Evolutionary conservation across 2,329 filamentous ascomycete species (phyloP).

Genomic region (Phaeoacremonium minimum): DNA sequence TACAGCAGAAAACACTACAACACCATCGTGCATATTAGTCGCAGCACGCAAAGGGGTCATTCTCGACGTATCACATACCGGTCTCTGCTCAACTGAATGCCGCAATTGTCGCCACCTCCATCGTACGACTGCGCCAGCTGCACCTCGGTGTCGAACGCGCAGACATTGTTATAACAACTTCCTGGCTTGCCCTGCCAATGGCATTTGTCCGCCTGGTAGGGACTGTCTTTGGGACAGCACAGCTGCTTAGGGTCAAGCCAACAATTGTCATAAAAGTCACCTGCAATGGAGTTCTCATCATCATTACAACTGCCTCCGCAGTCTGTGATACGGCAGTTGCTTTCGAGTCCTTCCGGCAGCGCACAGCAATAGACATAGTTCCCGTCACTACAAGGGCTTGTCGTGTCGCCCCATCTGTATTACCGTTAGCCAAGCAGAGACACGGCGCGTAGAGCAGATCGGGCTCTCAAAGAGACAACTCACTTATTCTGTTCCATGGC

Average conservation of each 20-base stretch:
- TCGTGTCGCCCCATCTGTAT: slow-evolving; percentile 19
- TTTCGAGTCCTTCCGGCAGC: slow-evolving; percentile 13
- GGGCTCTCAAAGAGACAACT: no score
- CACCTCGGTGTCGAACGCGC: slow-evolving; percentile 15
- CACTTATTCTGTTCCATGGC: slow-evolving; percentile 21
- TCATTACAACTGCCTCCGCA: slow-evolving; percentile 13
- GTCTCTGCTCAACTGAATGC: no score
- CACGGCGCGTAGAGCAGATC: no score
- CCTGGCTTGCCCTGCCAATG: slow-evolving; percentile 27
- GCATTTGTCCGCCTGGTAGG: slow-evolving; percentile 23
- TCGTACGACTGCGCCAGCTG: slow-evolving; percentile 20
- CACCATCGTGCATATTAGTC: no score
- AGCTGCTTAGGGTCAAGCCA: slow-evolving; percentile 19
- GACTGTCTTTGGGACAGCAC: slow-evolving; percentile 20
- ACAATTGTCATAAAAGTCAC: no score
- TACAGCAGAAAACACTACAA: slow-evolving; percentile 25
- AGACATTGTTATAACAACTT: slow-evolving; percentile 26
- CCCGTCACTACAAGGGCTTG: slow-evolving; percentile 20
- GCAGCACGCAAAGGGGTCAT: no score
- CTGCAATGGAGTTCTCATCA: no score
- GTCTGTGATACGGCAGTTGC: slow-evolving; percentile 17
- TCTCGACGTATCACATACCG: no score
- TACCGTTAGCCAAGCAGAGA: no score
- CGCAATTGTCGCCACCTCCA: slow-evolving; percentile 17
- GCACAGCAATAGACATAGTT: slow-evolving; percentile 24